Conservation (phyloP, 495 filamentous ascomycete species). For the Hyaloscypha variabilis region DNA sequence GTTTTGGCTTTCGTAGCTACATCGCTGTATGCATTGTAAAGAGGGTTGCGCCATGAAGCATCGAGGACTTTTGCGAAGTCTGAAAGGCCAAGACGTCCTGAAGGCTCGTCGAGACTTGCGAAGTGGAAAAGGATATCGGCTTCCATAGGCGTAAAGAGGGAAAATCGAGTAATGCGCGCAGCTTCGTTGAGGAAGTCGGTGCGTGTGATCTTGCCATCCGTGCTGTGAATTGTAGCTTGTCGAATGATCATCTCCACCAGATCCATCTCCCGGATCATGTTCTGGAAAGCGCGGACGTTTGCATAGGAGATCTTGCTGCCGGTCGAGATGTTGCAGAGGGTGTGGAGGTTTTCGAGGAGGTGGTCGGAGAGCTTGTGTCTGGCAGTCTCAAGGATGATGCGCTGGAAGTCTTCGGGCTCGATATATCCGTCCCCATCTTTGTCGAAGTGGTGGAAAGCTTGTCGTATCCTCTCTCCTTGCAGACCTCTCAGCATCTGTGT, state of each 20-base stretch:
- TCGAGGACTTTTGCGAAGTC: slow-evolving; percentile 97
- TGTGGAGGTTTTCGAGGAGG: slow-evolving; percentile 88
- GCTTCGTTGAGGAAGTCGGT: slow-evolving; percentile 96
- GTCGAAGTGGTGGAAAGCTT: slow-evolving; percentile 92
- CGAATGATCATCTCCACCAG: slow-evolving; percentile 90
- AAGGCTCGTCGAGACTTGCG: slow-evolving; percentile 85
- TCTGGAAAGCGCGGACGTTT: slow-evolving; percentile 96
- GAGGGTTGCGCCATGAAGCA: slow-evolving; percentile 74
- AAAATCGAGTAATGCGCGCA: slow-evolving; percentile 85
- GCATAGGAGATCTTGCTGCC: slow-evolving; percentile 96
- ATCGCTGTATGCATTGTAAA: slow-evolving; percentile 41
- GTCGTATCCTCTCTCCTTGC: slow-evolving; percentile 92
- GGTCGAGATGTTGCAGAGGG: slow-evolving; percentile 91
- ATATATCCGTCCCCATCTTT: slow-evolving; percentile 97
- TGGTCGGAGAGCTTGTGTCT: slow-evolving; percentile 97
- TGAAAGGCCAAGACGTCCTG: slow-evolving; percentile 75
- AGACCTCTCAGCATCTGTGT: slow-evolving; percentile 96
- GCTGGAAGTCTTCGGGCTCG: slow-evolving; percentile 92
- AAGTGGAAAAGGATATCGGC: slow-evolving; percentile 99
- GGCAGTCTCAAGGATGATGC: slow-evolving; percentile 92
- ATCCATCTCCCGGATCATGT: slow-evolving; percentile 96
- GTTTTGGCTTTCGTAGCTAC: slow-evolving; percentile 49
- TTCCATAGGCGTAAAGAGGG: slow-evolving; percentile 96
- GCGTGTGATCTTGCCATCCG: slow-evolving; percentile 89
- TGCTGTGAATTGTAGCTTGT: slow-evolving; percentile 79